Evolutionary conservation across 2,329 filamentous ascomycete species (phyloP), one percentile per base, ranked within the genome.

Genomic region (Hyphodiscus sp.): DNA sequence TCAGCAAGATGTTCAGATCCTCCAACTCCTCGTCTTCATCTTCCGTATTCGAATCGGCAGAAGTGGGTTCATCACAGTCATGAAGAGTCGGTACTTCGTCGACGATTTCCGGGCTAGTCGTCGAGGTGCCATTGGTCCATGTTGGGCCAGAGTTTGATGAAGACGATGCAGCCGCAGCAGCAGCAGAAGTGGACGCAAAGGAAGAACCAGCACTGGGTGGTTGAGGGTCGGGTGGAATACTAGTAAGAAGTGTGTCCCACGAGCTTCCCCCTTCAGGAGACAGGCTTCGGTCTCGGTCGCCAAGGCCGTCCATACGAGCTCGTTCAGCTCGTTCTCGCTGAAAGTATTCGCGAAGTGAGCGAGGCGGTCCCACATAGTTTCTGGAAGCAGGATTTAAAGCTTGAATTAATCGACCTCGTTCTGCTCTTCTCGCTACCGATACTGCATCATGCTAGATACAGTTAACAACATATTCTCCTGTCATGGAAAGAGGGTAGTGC

Each of bases 161-260:
- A 11, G 61, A 60, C 20, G 60, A 55, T n/a, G 64, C 54, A 26
- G 60, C 60, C 7, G 61, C 59, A 46, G 58, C 60, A 42, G 59
- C 57, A 30, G 63, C 65, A 44, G 62, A 61, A n/a, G 63, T 55
- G 20, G 65, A 67, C 41, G 62, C 62, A 67, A 96, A 96, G 0
- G 91, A 96, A 1, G 90, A 91, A 29, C 87, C 83, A 1, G 83
- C 81, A 62, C 87, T 95, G 0, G 91, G 89, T 2, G 89, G 79
- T 57, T 89, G 86, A 16, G 86, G 83, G 67, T 96, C 91, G 0
- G 89, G 89, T 0, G 87, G 85, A 56, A 96, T 79, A 0, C 89
- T 95, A 7, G 80, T 85, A 53, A 91, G 75, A 50, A 96, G 82
- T 2, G 85, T 89, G 55, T 92, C 86, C 91, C 91, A 96, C 1